A percentile compares a stretch with the other conserved stretches of the same genome.
phyloP scores from a whole-genome alignment of 371 early-diverging fungal genomes.

The Apophysomyces trapeziformis region DNA sequence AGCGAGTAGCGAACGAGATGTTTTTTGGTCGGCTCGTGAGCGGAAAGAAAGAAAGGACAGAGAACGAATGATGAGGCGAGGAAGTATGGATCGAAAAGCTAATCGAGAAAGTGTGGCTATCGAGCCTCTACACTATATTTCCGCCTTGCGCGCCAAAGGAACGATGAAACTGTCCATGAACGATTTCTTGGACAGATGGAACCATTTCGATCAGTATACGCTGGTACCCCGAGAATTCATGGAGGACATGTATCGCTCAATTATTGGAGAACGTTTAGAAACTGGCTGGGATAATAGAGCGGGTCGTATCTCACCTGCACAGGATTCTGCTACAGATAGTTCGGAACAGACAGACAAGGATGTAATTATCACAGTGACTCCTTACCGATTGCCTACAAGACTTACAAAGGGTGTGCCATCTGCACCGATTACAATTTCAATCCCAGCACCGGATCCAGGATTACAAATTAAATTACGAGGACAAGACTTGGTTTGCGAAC shows the following conservation, averaged over 20 bases:
- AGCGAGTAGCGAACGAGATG: slow-evolving; percentile 51
- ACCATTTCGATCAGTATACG: slow-evolving; percentile 48
- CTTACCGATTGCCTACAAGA: slow-evolving; percentile 61
- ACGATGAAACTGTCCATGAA: slow-evolving; percentile 27
- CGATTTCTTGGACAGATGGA: slow-evolving; percentile 54
- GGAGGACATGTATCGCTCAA: slow-evolving; percentile 57
- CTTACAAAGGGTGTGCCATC: slow-evolving; percentile 64
- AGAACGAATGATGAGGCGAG: slow-evolving; percentile 33
- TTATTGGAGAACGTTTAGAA: slow-evolving; percentile 56
- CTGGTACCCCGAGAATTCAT: slow-evolving; percentile 51
- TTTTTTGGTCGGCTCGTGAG: slow-evolving; percentile 54
- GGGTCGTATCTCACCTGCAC: slow-evolving; percentile 6
- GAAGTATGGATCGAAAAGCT: slow-evolving; percentile 35
- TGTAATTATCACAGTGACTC: slow-evolving; percentile 43
- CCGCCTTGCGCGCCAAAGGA: slow-evolving; percentile 36
- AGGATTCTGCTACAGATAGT: slow-evolving; percentile 14
- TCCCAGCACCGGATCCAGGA: slow-evolving; percentile 63
- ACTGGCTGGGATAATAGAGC: slow-evolving; percentile 58
- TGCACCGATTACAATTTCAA: slow-evolving; percentile 61
- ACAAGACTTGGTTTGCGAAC: slow-evolving; percentile 62
- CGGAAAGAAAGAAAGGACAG: slow-evolving; percentile 44
- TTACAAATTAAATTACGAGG: slow-evolving; percentile 68
- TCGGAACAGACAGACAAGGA: slow-evolving; percentile 29
- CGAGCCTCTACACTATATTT: slow-evolving; percentile 51
- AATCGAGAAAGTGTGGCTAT: slow-evolving; percentile 37